Evolutionary conservation across 352 stramenopile genomes (phyloP).

Genomic region (Halophytophthora polymorphica): DNA sequence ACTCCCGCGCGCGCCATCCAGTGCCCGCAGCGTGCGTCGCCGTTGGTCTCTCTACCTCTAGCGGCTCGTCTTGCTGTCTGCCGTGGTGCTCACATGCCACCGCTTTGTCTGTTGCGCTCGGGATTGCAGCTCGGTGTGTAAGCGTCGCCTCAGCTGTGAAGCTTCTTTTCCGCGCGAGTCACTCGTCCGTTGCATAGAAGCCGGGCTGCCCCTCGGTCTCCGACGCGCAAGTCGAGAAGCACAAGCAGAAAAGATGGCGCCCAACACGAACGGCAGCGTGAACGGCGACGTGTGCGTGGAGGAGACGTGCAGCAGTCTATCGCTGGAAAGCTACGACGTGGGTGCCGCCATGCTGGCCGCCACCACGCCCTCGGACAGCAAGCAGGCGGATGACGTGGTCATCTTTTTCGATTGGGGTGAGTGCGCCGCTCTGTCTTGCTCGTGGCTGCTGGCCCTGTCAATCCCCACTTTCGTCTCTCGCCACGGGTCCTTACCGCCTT

Average conservation of each 20-base stretch:
- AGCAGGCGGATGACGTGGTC: constrained; percentile 60
- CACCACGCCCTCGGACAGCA: constrained; percentile 17
- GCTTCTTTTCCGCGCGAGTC: no score
- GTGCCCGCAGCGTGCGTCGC: neutral
- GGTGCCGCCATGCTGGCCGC: constrained; percentile 27
- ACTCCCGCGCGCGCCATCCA: no score
- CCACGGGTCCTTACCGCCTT: constrained; percentile 4
- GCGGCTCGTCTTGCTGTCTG: neutral
- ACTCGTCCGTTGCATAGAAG: no score
- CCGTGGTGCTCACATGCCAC: constrained; percentile 1
- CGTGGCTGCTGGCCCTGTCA: constrained; percentile 1
- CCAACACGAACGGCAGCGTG: constrained; percentile 44
- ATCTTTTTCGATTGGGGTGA: constrained; percentile 88
- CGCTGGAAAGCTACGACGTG: constrained; percentile 57
- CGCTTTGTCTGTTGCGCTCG: constrained; percentile 1
- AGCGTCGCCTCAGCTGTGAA: no score
- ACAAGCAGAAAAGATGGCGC: constrained; percentile 34
- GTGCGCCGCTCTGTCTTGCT: constrained; percentile 7
- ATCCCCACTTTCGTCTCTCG: neutral
- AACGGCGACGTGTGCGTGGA: constrained; percentile 59
- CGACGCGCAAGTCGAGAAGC: neutral
- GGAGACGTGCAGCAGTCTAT: constrained; percentile 45
- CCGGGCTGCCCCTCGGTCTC: neutral
- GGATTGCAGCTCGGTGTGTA: neutral
- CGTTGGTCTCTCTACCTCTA: neutral